Percentiles rank a stretch among this genome's conserved stretches.
phyloP scores from a whole-genome alignment of 306 rosid genomes.

The Lupinus albus region DNA sequence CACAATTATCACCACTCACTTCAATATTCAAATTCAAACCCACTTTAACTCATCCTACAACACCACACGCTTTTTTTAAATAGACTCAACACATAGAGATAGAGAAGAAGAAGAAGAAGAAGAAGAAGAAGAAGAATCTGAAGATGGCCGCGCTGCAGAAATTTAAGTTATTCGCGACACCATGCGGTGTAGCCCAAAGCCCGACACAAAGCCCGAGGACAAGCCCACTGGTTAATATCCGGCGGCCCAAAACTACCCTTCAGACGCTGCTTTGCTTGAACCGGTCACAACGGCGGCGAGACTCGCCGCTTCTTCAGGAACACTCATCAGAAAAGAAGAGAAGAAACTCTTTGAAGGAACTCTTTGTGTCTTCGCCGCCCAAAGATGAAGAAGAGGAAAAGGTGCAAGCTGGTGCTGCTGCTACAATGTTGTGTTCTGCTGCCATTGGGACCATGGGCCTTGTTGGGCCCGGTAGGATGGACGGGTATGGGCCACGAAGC shows the following conservation, averaged over 20 bases:
- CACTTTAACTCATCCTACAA: slow-evolving; percentile 23
- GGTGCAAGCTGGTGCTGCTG: not conserved
- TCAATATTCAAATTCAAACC: slow-evolving; percentile 58
- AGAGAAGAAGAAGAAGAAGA: too few relatives aligned
- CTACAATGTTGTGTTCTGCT: slow-evolving; percentile 28
- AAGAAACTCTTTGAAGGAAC: slow-evolving; percentile 67
- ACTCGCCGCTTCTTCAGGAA: slow-evolving; percentile 38
- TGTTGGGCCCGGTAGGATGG: slow-evolving; percentile 43
- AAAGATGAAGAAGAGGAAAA: slow-evolving; percentile 33
- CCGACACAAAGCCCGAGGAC: slow-evolving; percentile 79
- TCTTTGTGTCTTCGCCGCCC: slow-evolving; percentile 72
- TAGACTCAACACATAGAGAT: slow-evolving; percentile 15
- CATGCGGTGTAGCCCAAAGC: slow-evolving; percentile 72
- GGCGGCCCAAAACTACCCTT: slow-evolving; percentile 69
- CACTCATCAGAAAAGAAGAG: slow-evolving; percentile 41
- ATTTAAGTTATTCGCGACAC: slow-evolving; percentile 75
- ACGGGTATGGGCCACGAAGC: slow-evolving; percentile 52
- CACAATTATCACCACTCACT: slow-evolving; percentile 39
- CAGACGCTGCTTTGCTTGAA: slow-evolving; percentile 64
- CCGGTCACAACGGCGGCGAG: slow-evolving; percentile 47
- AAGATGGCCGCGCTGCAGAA: slow-evolving; percentile 75
- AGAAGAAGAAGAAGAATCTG: not conserved
- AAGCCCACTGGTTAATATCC: slow-evolving; percentile 72
- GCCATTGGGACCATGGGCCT: slow-evolving; percentile 15
- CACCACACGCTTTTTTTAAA: not conserved